A percentile compares a stretch with the other conserved stretches of the same genome.
Conservation (phyloP, 805 yeast genomes). For the Danielia oregonensis region DNA sequence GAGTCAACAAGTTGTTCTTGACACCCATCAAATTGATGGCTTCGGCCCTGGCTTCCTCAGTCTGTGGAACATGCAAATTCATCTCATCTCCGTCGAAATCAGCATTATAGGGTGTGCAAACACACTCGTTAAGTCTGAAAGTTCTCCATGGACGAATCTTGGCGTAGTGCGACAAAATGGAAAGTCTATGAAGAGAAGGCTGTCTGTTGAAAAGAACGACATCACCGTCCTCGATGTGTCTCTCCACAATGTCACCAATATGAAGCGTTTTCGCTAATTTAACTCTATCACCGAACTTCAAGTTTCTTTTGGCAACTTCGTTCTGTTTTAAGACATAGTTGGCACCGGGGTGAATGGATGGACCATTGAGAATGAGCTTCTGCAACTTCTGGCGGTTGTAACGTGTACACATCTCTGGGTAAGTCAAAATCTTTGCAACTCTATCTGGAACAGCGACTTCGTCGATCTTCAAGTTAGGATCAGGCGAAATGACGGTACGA, state of each 20-base stretch:
- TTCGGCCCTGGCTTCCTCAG: slow-evolving; percentile 98
- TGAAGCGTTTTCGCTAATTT: slow-evolving; percentile 72
- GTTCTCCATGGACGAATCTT: slow-evolving; percentile 98
- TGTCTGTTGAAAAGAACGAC: slow-evolving; percentile 94
- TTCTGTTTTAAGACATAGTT: slow-evolving; percentile 81
- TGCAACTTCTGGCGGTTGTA: slow-evolving; percentile 81
- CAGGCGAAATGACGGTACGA: slow-evolving; percentile 97
- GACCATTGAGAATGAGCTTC: slow-evolving; percentile 74
- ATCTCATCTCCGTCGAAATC: slow-evolving; percentile 99
- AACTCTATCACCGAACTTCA: slow-evolving; percentile 81
- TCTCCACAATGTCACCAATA: slow-evolving; percentile 90
- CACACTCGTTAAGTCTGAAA: slow-evolving; percentile 95
- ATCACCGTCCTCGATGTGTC: slow-evolving; percentile 97
- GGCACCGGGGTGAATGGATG: slow-evolving; percentile 92
- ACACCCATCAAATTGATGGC: slow-evolving; percentile 99
- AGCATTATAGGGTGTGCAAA: slow-evolving; percentile 98
- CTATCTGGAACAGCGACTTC: slow-evolving; percentile 98
- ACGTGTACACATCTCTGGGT: slow-evolving; percentile 90
- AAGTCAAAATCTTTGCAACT: slow-evolving; percentile 92
- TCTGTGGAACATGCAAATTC: slow-evolving; percentile 98
- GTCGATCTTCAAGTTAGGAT: slow-evolving; percentile 90
- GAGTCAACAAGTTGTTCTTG: slow-evolving; percentile 88
- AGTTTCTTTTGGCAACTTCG: slow-evolving; percentile 81
- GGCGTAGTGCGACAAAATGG: slow-evolving; percentile 93
- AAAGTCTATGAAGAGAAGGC: slow-evolving; percentile 92